Base-by-base conservation (phyloP, 2,329 filamentous ascomycete genomes). In the Allantophomopsis lycopodina region DNA sequence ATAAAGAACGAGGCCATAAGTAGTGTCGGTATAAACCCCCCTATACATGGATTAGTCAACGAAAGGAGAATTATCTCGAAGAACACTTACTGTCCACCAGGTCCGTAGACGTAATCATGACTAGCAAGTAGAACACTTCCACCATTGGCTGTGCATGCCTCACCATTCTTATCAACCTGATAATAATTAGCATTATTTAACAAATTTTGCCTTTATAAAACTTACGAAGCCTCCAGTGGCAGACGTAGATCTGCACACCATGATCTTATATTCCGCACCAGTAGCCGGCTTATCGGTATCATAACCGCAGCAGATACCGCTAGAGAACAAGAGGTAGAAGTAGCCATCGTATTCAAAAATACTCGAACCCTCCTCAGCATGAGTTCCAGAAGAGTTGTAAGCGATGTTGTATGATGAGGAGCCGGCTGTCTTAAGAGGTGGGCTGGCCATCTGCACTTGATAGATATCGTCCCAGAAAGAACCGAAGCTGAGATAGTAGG, bases 381-480 rank as follows among this genome's bases (percentile, higher is more conserved):
- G 69, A 0, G 55, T 56, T 2, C 66, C 68, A 1, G 55, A 59
- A 0, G 66, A 55, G 35, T 76, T 63, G 55, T 67, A 78, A 2
- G 69, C 65, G 38, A 80, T 57, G 38, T 76, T 65, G 42, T 63
- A 57, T 1, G 66, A 51, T 1, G 52, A 43, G 7, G 38, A 41
- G 4, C 51, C 46, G 2, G 52, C 42, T 3, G 50, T 49, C 16
- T 51, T 55, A 10, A 53, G 58, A 7, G 55, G 52, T 2, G 54
- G 48, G 23, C 52, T 52, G 30, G 48, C 52, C 55, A 82, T 66
- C 30, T 61, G 52, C 1, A 73, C 71, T 50, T 75, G 71, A 59
- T 73, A 79, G 42, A 83, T 65, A 50, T 76, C 70, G 6, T 60
- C 55, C 76, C 77, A 85, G 65, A 81, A 84, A 11, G 73, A 79